phyloP scores from a whole-genome alignment of 257 asterid genomes.

The Solanum clarkiae region DNA sequence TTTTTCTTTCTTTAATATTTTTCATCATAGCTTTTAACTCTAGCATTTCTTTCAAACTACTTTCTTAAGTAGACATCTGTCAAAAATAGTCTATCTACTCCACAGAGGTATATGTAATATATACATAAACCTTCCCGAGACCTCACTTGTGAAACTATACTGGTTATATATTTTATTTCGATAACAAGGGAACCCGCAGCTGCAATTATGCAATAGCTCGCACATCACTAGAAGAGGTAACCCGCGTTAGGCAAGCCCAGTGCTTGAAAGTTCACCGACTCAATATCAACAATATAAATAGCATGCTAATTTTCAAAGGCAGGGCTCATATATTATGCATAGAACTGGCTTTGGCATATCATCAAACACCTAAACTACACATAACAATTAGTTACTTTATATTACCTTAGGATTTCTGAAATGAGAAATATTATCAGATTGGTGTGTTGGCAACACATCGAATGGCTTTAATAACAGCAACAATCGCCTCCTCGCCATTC shows the following conservation, averaged over 20 bases:
- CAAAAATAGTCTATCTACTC: not conserved
- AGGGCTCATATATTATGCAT: not conserved
- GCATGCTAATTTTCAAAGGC: not conserved
- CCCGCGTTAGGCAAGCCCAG: too few relatives aligned
- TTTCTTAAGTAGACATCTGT: not conserved
- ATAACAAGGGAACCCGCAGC: too few relatives aligned
- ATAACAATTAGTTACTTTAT: not conserved
- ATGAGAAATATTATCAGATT: slow-evolving; percentile 7
- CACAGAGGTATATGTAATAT: not conserved
- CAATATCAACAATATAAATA: not conserved
- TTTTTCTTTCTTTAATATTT: not conserved
- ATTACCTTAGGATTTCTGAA: slow-evolving; percentile 54
- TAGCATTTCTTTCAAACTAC: not conserved
- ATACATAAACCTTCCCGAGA: not conserved
- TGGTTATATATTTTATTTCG: not conserved
- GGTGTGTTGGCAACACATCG: slow-evolving; percentile 56
- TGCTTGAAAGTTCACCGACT: not conserved
- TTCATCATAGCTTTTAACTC: not conserved
- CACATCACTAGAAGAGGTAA: too few relatives aligned
- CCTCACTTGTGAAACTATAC: not conserved
- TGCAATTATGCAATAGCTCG: too few relatives aligned
- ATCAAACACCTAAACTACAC: slow-evolving; percentile 24
- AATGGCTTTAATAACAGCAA: slow-evolving; percentile 69
- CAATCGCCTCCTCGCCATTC: slow-evolving; percentile 67
- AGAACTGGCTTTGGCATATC: slow-evolving; percentile 15